phyloP scores from a whole-genome alignment of 2,329 filamentous ascomycete genomes.

The Bisporella sp. region DNA sequence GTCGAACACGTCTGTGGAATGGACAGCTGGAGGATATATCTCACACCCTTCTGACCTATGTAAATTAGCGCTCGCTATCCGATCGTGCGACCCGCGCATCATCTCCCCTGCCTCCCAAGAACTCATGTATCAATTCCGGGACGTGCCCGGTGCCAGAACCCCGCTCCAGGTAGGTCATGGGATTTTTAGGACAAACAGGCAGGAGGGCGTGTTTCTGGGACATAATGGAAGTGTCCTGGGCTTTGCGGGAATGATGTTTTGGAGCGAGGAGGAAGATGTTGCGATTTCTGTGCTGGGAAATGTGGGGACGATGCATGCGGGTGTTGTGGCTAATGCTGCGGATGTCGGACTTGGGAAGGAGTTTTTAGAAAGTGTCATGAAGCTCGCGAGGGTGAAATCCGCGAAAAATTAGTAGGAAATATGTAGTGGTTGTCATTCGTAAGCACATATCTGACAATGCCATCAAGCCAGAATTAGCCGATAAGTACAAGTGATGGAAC shows the following conservation, averaged over 20 bases:
- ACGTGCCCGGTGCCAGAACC: not conserved
- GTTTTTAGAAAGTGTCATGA: constrained; percentile 3
- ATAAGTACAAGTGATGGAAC: no score
- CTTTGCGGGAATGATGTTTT: constrained; percentile 7
- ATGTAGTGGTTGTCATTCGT: no score
- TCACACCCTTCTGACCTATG: constrained; percentile 8
- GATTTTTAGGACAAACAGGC: constrained; percentile 3
- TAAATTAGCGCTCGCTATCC: constrained; percentile 5
- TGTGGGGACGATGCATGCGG: constrained; percentile 12
- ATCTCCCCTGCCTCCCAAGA: constrained; percentile 3
- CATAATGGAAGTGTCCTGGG: constrained; percentile 12
- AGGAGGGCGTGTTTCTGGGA: constrained; percentile 6
- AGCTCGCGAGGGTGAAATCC: not conserved
- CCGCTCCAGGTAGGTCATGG: constrained; percentile 6
- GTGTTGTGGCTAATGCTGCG: constrained; percentile 3
- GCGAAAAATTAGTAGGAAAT: no score
- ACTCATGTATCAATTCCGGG: constrained; percentile 3
- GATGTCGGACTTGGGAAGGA: not conserved
- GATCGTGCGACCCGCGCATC: constrained; percentile 6
- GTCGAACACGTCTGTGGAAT: constrained; percentile 12
- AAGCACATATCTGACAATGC: no score
- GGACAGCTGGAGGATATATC: constrained; percentile 9
- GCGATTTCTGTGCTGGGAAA: constrained; percentile 9
- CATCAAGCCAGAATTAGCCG: no score
- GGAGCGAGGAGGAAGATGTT: constrained; percentile 9